Percentiles rank a stretch among this genome's conserved stretches.
phyloP scores from a whole-genome alignment of 176 grass and related monocot species.

The Triticum monococcum region DNA sequence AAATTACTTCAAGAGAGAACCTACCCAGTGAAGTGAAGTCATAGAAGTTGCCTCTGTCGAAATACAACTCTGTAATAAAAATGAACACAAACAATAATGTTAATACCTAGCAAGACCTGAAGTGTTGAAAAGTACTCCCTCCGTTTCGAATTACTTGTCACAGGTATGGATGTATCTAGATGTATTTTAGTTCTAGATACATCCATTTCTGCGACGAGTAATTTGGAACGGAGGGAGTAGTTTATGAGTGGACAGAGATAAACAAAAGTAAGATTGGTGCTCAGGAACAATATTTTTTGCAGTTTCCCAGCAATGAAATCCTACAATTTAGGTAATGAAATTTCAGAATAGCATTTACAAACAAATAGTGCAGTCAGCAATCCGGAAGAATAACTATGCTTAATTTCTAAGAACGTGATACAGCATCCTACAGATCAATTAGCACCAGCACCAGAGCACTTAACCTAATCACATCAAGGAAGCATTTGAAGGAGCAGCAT shows the following conservation, averaged over 20 bases:
- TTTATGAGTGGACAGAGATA: not conserved
- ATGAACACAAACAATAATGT: slow-evolving; percentile 10
- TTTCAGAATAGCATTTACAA: not conserved
- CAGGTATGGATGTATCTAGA: too few relatives aligned
- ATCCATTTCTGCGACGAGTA: too few relatives aligned
- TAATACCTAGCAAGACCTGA: not conserved
- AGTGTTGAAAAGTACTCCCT: not conserved
- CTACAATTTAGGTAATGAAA: not conserved
- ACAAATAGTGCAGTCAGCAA: not conserved
- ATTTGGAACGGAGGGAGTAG: not conserved
- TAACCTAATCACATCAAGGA: not conserved
- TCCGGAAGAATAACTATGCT: not conserved
- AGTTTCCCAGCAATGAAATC: not conserved
- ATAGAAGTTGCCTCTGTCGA: slow-evolving; percentile 90
- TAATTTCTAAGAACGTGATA: not conserved
- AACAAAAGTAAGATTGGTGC: not conserved
- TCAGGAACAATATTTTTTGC: not conserved
- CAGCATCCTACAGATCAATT: not conserved
- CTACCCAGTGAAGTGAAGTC: slow-evolving; percentile 93
- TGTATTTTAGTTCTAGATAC: too few relatives aligned
- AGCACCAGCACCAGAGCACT: not conserved
- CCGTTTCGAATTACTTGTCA: too few relatives aligned
- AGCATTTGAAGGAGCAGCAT: not conserved
- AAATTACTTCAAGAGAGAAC: slow-evolving; percentile 10
- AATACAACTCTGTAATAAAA: slow-evolving; percentile 68